A percentile compares a stretch with the other conserved stretches of the same genome.
phyloP scores from a whole-genome alignment of 257 asterid genomes.

The Echites panduratus region DNA sequence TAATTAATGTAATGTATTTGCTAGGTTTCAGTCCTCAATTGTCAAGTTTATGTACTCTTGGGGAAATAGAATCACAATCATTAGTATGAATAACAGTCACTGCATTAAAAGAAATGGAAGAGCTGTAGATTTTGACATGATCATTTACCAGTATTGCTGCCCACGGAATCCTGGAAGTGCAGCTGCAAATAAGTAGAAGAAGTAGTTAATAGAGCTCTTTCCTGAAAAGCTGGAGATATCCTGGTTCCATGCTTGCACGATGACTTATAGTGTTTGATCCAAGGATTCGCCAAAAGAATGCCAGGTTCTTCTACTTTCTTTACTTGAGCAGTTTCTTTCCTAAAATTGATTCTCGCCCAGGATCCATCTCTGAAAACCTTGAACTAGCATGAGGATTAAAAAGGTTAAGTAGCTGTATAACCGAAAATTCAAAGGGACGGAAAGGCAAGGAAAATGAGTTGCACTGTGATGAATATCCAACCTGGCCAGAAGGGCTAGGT shows the following conservation, averaged over 20 bases:
- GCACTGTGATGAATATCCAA: constrained; percentile 7
- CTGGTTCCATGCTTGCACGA: constrained; percentile 24
- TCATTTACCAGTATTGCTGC: constrained; percentile 38
- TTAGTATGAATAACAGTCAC: neutral
- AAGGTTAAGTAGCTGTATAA: neutral
- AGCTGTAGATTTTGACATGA: neutral
- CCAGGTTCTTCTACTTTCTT: constrained; percentile 29
- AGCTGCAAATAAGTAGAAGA: constrained; percentile 15
- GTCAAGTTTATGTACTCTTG: neutral
- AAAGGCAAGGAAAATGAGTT: neutral
- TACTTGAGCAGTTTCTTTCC: constrained; percentile 26
- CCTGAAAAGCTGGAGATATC: constrained; percentile 21
- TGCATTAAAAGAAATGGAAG: neutral
- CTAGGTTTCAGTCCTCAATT: neutral
- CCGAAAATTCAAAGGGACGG: neutral
- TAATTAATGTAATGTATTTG: neutral
- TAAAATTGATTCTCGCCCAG: constrained; percentile 45
- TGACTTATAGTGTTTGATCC: constrained; percentile 48
- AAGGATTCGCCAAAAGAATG: constrained; percentile 33
- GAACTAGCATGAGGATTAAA: constrained; percentile 30
- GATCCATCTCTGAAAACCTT: constrained; percentile 56
- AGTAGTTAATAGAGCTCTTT: constrained; percentile 14
- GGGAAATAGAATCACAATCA: neutral
- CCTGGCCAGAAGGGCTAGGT: constrained; percentile 51
- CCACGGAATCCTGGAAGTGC: constrained; percentile 21